Percentiles rank a stretch among this genome's conserved stretches.
Conservation (phyloP, 2,329 filamentous ascomycete species). For the Exserohilum rostratum region DNA sequence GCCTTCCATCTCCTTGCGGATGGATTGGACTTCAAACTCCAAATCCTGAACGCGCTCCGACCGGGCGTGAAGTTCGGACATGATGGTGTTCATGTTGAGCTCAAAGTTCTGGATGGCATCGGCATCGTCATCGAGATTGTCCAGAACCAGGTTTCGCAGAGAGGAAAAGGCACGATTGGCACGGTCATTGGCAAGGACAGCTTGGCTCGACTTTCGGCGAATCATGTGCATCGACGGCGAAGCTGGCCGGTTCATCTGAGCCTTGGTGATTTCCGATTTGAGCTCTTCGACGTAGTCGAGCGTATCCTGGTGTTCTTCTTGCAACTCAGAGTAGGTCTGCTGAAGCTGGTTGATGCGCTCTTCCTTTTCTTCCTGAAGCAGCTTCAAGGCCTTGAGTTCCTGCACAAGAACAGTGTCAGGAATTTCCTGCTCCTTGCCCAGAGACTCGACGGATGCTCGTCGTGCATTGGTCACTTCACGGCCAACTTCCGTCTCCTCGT, state of each 20-base stretch:
- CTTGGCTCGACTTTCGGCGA: constrained; percentile 91
- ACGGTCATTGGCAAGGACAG: constrained; percentile 83
- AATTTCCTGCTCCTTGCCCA: constrained; percentile 17
- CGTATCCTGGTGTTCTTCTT: constrained; percentile 79
- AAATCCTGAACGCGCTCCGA: constrained; percentile 90
- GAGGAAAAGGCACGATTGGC: constrained; percentile 90
- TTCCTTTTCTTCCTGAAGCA: constrained; percentile 77
- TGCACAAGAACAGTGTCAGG: constrained; percentile 41
- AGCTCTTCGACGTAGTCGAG: constrained; percentile 88
- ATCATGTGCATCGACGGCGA: constrained; percentile 77
- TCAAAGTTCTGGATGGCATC: constrained; percentile 93
- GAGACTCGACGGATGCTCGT: constrained; percentile 30
- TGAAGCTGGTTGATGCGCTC: constrained; percentile 73
- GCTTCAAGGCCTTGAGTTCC: constrained; percentile 75
- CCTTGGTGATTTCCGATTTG: constrained; percentile 82
- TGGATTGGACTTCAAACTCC: constrained; percentile 79
- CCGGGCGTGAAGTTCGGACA: constrained; percentile 86
- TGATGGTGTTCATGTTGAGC: constrained; percentile 85
- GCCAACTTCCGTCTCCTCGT: constrained; percentile 59
- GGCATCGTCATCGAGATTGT: constrained; percentile 81
- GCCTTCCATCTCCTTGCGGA: constrained; percentile 94
- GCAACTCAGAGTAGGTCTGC: constrained; percentile 80
- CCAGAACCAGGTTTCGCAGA: constrained; percentile 83
- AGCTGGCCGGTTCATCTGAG: constrained; percentile 68
- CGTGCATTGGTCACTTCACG: constrained; percentile 63